Evolutionary conservation across 1,284 basidiomycete genomes (phyloP).

Genomic region (Cryptococcus sp.): DNA sequence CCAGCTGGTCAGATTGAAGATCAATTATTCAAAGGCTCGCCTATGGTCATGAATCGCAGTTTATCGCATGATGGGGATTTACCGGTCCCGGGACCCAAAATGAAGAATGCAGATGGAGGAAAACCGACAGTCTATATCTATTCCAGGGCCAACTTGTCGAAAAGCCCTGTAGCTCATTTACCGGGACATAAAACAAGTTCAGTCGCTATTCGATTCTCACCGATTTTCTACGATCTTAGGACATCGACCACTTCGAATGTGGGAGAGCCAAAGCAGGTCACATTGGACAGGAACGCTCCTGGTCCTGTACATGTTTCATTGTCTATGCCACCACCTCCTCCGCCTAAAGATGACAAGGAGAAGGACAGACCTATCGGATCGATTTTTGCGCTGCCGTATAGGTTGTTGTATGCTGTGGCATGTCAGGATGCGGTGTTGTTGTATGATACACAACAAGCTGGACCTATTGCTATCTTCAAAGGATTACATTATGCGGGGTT

Average conservation of each 20-base stretch:
- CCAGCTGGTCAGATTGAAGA: conserved; percentile 96
- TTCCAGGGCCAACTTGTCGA: conserved; percentile 85
- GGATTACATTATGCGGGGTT: conserved; percentile 98
- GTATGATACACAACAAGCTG: conserved; percentile 94
- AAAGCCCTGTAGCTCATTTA: conserved; percentile 86
- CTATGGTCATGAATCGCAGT: conserved; percentile 44
- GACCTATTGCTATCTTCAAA: conserved; percentile 86
- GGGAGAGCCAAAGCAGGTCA: conserved; percentile 55
- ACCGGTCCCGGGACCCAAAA: conserved; percentile 16
- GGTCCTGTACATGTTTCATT: conserved; percentile 40
- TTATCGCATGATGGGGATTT: conserved; percentile 38
- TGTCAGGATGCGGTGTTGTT: conserved; percentile 95
- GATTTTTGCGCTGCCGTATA: conserved; percentile 84
- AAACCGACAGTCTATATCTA: conserved; percentile 85
- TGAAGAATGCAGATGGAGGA: conserved; percentile 51
- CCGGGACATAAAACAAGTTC: conserved; percentile 95
- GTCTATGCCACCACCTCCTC: conserved; percentile 47
- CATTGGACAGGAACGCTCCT: conserved; percentile 64
- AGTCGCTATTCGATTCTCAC: conserved; percentile 89
- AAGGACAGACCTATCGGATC: conserved; percentile 27
- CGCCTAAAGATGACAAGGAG: conserved; percentile 28
- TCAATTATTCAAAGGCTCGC: conserved; percentile 58
- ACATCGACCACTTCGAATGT: conserved; percentile 48
- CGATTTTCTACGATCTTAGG: conserved; percentile 84
- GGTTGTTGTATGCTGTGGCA: conserved; percentile 92